phyloP scores from a whole-genome alignment of 106 monocot genomes.

The Dendrobium chrysotoxum region DNA sequence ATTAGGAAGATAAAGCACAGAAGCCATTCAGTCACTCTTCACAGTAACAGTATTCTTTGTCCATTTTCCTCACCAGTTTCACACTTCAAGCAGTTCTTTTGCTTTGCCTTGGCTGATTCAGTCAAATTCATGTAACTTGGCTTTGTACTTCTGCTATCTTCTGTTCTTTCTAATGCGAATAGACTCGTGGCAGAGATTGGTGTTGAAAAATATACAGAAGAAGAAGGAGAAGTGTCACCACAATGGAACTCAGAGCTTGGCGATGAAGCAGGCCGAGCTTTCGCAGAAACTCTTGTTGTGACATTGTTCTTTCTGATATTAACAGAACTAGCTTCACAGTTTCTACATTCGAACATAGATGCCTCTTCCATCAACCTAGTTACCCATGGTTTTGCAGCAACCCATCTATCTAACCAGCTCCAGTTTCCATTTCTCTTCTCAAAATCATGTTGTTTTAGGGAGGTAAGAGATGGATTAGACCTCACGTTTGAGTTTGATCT shows the following conservation, averaged over 20 bases:
- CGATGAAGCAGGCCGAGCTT: constrained; percentile 23
- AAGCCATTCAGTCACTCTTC: constrained; percentile 3
- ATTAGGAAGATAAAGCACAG: neutral
- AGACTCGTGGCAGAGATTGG: constrained; percentile 19
- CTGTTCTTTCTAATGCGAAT: constrained; percentile 24
- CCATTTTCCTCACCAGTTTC: constrained; percentile 11
- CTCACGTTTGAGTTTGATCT: constrained; percentile 18
- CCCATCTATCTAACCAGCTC: constrained; percentile 60
- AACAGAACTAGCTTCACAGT: constrained; percentile 23
- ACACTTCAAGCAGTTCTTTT: constrained; percentile 9
- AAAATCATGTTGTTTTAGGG: constrained; percentile 20
- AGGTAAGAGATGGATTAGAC: constrained; percentile 11
- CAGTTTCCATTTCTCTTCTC: constrained; percentile 21
- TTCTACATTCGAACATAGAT: constrained; percentile 9
- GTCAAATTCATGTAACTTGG: constrained; percentile 69
- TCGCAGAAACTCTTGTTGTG: constrained; percentile 39
- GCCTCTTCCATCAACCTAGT: constrained; percentile 42
- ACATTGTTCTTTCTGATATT: constrained; percentile 52
- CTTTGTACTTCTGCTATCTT: constrained; percentile 13
- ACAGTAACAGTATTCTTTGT: constrained; percentile 24
- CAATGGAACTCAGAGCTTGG: constrained; percentile 36
- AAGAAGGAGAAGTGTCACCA: constrained; percentile 36
- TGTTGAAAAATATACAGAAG: constrained; percentile 33
- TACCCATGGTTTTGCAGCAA: constrained; percentile 67
- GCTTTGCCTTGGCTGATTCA: constrained; percentile 58